phyloP scores from a whole-genome alignment of 805 yeast genomes.

The Cephaloascus albidus region DNA sequence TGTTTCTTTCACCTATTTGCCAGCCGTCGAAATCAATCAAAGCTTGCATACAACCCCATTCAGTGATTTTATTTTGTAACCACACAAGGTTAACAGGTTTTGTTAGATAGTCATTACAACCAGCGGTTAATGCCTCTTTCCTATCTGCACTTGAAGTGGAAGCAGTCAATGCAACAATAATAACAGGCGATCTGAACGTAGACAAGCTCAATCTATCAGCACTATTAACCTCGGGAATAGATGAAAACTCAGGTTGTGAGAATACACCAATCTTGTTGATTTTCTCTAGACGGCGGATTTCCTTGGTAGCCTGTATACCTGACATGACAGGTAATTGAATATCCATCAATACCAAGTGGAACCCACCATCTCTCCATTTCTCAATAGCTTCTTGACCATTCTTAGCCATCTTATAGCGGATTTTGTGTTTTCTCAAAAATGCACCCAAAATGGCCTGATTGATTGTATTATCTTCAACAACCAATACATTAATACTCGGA shows the following conservation, averaged over 20 bases:
- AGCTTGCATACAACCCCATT: conserved; percentile 99
- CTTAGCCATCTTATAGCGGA: conserved; percentile 77
- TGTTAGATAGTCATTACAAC: conserved; percentile 93
- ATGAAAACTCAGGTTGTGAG: conserved; percentile 26
- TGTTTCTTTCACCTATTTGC: conserved; percentile 24
- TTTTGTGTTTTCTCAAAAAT: conserved; percentile 75
- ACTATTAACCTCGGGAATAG: conserved; percentile 12
- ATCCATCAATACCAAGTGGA: conserved; percentile 93
- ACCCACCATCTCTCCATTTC: conserved; percentile 91
- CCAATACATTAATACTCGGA: conserved; percentile 82
- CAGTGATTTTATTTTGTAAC: conserved; percentile 88
- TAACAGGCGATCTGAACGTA: conserved; percentile 87
- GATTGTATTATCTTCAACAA: conserved; percentile 94
- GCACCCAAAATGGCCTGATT: conserved; percentile 89
- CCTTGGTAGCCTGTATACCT: conserved; percentile 91
- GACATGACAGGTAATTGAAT: conserved; percentile 93
- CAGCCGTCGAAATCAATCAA: conserved; percentile 92
- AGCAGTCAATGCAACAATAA: conserved; percentile 94
- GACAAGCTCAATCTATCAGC: conserved; percentile 51
- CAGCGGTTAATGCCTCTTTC: conserved; percentile 89
- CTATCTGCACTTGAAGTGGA: conserved; percentile 78
- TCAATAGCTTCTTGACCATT: conserved; percentile 94
- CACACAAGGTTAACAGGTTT: conserved; percentile 93
- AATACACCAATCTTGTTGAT: conserved; percentile 69
- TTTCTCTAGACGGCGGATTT: conserved; percentile 77